Percentiles rank a stretch among this genome's conserved stretches.
These are phyloP conservation scores for Citrullus amarus DNA, from an alignment of 306 rosid genomes.

Conservation along the genomic window DNA sequence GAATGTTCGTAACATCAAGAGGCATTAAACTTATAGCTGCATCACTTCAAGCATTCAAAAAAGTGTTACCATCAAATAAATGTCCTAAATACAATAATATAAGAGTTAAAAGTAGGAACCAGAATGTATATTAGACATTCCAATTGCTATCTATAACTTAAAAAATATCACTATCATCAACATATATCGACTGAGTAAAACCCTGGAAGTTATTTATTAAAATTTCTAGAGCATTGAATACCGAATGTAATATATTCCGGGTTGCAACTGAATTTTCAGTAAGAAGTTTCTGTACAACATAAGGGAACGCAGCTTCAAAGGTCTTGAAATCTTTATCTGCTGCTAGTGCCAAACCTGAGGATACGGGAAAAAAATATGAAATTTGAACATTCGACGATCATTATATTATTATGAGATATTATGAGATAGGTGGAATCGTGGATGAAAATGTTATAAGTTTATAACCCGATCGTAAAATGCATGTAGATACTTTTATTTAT, in stretches of 20 bases:
- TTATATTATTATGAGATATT: neutral
- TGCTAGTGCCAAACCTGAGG: slow-evolving; percentile 75
- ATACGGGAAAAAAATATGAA: slow-evolving; percentile 5
- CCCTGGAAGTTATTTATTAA: neutral
- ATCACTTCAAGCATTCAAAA: neutral
- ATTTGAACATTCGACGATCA: neutral
- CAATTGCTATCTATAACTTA: neutral
- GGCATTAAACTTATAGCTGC: neutral
- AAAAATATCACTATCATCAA: neutral
- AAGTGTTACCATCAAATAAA: neutral
- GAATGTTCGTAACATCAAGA: neutral
- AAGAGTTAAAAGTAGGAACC: neutral
- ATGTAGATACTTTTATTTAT: neutral
- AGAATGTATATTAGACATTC: neutral
- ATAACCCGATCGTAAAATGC: neutral
- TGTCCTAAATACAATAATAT: neutral
- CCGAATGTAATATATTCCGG: slow-evolving; percentile 70
- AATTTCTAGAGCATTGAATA: slow-evolving; percentile 16
- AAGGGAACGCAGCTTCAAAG: slow-evolving; percentile 93
- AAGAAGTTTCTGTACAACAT: slow-evolving; percentile 75
- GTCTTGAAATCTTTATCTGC: slow-evolving; percentile 73
- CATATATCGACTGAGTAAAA: neutral
- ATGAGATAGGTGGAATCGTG: neutral
- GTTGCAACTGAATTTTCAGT: slow-evolving; percentile 74
- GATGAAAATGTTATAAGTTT: neutral